Evolutionary conservation across 805 yeast species (phyloP).

Genomic region (Metschnikowia drakensbergensis): DNA sequence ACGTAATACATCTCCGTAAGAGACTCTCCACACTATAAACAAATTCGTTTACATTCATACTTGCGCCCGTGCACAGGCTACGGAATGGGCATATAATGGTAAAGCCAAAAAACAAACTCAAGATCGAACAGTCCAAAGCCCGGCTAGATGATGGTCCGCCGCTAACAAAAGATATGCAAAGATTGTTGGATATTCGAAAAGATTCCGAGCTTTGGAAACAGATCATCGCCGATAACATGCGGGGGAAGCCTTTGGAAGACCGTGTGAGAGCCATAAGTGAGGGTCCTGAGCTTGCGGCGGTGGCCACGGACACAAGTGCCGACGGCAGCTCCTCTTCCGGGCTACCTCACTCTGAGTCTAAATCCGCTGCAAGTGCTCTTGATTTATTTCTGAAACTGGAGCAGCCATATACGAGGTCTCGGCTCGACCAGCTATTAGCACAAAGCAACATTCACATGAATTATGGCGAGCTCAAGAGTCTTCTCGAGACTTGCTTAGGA

Average conservation of each 20-base stretch:
- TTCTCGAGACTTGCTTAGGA: conserved; percentile 9
- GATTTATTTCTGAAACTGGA: conserved; percentile 10
- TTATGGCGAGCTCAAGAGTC: conserved; percentile 11
- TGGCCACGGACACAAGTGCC: not conserved
- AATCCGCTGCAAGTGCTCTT: not conserved
- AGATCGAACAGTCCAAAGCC: not conserved
- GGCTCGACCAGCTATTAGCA: conserved; percentile 10
- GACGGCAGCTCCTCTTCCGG: not conserved
- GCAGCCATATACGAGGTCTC: conserved; percentile 8
- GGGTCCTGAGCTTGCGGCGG: not conserved
- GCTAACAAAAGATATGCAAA: conserved; percentile 10
- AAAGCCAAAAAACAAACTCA: not conserved
- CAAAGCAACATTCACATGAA: conserved; percentile 5
- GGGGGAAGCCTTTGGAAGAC: not conserved
- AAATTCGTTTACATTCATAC: not conserved
- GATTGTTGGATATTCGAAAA: conserved; percentile 21
- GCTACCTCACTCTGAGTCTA: not conserved
- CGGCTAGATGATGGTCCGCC: not conserved
- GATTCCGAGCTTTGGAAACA: conserved; percentile 40
- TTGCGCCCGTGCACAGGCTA: not conserved
- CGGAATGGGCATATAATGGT: conserved; percentile 1
- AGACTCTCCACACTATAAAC: not conserved
- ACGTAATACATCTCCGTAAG: not conserved
- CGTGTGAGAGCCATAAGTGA: not conserved
- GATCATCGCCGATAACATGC: conserved; percentile 9